phyloP scores from a whole-genome alignment of 2,329 filamentous ascomycete genomes.

The Hymenoscyphus repandus region DNA sequence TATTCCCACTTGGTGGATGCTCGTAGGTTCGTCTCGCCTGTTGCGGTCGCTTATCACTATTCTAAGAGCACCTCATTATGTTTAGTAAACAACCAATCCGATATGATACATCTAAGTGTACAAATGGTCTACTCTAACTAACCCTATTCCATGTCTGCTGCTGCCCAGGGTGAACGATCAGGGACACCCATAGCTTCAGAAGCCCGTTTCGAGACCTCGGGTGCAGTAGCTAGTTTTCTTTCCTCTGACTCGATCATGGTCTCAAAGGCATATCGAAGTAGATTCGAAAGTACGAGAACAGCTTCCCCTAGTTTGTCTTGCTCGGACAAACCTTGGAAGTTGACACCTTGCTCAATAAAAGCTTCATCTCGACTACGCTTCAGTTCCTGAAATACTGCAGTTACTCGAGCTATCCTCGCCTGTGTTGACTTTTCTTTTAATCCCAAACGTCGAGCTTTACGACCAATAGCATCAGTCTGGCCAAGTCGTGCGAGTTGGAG shows the following conservation, averaged over 20 bases:
- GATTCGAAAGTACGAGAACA: conserved; percentile 24
- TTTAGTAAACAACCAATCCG: not conserved
- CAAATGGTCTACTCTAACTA: not conserved
- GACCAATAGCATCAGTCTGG: conserved; percentile 29
- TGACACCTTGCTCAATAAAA: conserved; percentile 24
- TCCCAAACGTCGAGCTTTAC: conserved; percentile 33
- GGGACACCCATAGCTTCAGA: conserved; percentile 25
- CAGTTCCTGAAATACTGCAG: conserved; percentile 39
- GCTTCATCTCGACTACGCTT: conserved; percentile 27
- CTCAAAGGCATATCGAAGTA: conserved; percentile 25
- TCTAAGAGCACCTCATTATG: too few relatives aligned
- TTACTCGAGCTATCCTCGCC: conserved; percentile 39
- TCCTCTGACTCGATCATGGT: conserved; percentile 10
- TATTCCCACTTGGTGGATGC: too few relatives aligned
- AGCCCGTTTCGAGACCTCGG: conserved; percentile 8
- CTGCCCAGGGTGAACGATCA: conserved; percentile 16
- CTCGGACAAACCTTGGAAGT: conserved; percentile 23
- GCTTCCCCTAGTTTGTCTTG: conserved; percentile 29
- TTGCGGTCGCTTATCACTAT: not conserved
- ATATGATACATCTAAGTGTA: not conserved
- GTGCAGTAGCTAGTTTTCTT: not conserved
- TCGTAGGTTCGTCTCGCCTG: too few relatives aligned
- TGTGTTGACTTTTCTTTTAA: conserved; percentile 34
- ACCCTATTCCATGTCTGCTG: not conserved
- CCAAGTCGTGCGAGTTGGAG: conserved; percentile 42